Evolutionary conservation across 139 green algal species (phyloP), one percentile per base, ranked within the genome.

Genomic region (Nannochloris sp.): DNA sequence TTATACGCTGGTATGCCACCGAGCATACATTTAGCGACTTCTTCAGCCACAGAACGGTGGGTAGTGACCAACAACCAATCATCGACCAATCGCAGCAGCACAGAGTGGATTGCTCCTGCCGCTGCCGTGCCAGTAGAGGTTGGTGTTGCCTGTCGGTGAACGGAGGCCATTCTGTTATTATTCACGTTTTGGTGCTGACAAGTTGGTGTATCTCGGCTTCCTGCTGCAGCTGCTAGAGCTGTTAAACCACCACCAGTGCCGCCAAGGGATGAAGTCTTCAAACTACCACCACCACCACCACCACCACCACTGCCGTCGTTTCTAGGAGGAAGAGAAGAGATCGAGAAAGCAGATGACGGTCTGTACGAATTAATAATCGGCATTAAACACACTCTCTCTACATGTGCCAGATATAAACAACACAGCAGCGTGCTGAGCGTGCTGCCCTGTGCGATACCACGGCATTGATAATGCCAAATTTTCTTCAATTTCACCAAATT

Each of bases 351-450:
- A 45, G 37, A 12, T 12, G 12, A 19, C 37, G 37, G 37, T 19
- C 9, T 9, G 37, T 19, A 10, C 47, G 46, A 5, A 15, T 78
- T 74, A 46, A 94, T 55, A 8, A 94, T 67, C 0, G 71, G 72
- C 15, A 69, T 68, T 62, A 95, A 73, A 53, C 85, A 68, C 2
- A 33, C 27, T 8, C 25, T 32, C 79, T 97, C 91, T 53, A 96
- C 29, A 54, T 92, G 64, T 2, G 75, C 91, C 38, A 97, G 87
- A 83, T 93, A 97, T 24, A 97, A 60, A 65, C 70, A 83, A 78
- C 91, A 97, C 29, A 97, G 82, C 45, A 97, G 75, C 8, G 81
- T 82, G 25, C 83, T 92, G 2, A 91, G 78, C 29, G 90, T 79
- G 23, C 77, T 84, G 57, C 91, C 91, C 80, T 97, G 89, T 12